Evolutionary conservation across 2,329 filamentous ascomycete species (phyloP).

Genomic region (Harringtonia aguacate): DNA sequence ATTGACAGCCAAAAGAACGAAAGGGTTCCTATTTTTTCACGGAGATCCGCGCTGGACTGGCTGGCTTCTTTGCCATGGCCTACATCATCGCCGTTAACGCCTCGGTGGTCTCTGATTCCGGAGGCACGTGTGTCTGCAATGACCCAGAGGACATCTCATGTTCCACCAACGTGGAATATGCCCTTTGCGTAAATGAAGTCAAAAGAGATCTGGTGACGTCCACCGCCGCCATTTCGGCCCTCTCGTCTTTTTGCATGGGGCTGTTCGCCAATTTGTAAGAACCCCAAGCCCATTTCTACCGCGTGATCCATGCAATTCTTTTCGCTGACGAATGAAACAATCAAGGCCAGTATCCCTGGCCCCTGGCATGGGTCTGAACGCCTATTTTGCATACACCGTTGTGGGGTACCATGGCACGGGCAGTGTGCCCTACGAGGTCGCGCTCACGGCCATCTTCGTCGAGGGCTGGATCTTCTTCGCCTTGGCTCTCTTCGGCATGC

Average conservation of each 20-base stretch:
- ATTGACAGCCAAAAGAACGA: conserved; percentile 34
- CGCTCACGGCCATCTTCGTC: conserved; percentile 52
- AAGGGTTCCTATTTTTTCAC: conserved; percentile 66
- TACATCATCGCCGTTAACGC: conserved; percentile 73
- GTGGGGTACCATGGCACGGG: conserved; percentile 51
- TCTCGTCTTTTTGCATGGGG: conserved; percentile 67
- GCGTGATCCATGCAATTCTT: neutral
- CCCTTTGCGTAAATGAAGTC: conserved; percentile 4
- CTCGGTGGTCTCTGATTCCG: conserved; percentile 62
- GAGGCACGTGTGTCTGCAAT: conserved; percentile 62
- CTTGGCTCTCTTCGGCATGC: conserved; percentile 54
- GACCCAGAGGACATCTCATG: conserved; percentile 20
- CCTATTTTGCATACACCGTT: conserved; percentile 57
- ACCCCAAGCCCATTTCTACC: conserved; percentile 49
- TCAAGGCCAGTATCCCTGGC: conserved; percentile 24
- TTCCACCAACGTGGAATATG: conserved; percentile 19
- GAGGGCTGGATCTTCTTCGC: conserved; percentile 55
- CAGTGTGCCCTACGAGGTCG: conserved; percentile 44
- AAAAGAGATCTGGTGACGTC: conserved; percentile 69
- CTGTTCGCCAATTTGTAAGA: conserved; percentile 76
- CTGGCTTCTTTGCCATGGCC: conserved; percentile 72
- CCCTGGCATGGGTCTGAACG: conserved; percentile 57
- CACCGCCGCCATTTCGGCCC: conserved; percentile 65
- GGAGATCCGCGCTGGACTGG: conserved; percentile 68
- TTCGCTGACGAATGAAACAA: conserved; percentile 4